Evolutionary conservation across 352 stramenopile genomes (phyloP).

Genomic region (Globisporangium paroecandrum): DNA sequence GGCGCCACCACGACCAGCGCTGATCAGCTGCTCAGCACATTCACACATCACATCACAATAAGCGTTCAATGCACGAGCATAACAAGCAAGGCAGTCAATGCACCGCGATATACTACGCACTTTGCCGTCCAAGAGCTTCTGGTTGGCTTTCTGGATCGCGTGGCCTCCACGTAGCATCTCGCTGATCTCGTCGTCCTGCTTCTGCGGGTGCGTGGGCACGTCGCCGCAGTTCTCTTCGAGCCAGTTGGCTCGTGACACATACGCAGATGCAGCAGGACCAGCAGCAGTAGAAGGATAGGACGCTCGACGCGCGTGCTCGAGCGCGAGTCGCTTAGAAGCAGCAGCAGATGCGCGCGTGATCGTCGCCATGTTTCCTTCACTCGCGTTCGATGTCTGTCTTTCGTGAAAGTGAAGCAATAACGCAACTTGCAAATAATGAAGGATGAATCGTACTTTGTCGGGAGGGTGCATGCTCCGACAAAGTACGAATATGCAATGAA

Average conservation of each 20-base stretch:
- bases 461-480: not conserved
- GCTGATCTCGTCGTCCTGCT: slow-evolving; percentile 43
- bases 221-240: slow-evolving; percentile 64
- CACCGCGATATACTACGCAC: slow-evolving; percentile 16
- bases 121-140: slow-evolving; percentile 44
- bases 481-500: not conserved
- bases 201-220: slow-evolving; percentile 39
- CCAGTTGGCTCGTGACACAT: slow-evolving; percentile 37
- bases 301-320: not conserved
- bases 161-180: slow-evolving; percentile 74
- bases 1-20: slow-evolving; percentile 27
- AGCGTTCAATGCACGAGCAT: not conserved
- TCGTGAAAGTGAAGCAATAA: not conserved
- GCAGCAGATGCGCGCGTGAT: not conserved
- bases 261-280: not conserved
- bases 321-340: not conserved
- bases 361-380: slow-evolving; percentile 2
- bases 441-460: not conserved
- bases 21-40: slow-evolving; percentile 25
- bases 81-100: not conserved
- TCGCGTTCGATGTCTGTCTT: slow-evolving; percentile 3
- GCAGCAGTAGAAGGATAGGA: not conserved
- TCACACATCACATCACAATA: not conserved
- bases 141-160: slow-evolving; percentile 52
- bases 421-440: not conserved